A percentile compares a stretch with the other conserved stretches of the same genome.
Evolutionary conservation across 129 eudicot species (phyloP).

Genomic region (Artemisia tridentata): DNA sequence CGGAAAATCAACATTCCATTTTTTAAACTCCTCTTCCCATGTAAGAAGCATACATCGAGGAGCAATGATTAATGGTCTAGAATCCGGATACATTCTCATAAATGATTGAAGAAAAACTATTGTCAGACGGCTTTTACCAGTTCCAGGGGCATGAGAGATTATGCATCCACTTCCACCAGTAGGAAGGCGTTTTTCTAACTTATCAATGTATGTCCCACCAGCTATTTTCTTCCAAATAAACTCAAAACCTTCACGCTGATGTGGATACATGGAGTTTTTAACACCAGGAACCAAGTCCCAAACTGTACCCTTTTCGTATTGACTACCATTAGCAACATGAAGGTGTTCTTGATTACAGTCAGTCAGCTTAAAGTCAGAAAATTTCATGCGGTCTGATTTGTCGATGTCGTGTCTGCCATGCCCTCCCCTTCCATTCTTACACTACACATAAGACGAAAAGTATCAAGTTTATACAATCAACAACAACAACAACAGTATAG

Average conservation of each 20-base stretch:
- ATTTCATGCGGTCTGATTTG: slow-evolving; percentile 1
- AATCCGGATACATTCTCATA: slow-evolving; percentile 47
- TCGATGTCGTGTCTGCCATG: slow-evolving; percentile 29
- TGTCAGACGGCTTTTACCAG: slow-evolving; percentile 73
- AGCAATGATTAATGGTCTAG: slow-evolving; percentile 54
- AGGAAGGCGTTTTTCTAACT: slow-evolving; percentile 29
- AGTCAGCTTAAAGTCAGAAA: slow-evolving; percentile 21
- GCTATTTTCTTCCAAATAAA: slow-evolving; percentile 67
- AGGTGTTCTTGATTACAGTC: slow-evolving; percentile 10
- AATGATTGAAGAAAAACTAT: slow-evolving; percentile 48
- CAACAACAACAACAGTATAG: too few species aligned
- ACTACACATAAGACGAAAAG: slow-evolving; percentile 25
- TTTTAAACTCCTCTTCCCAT: slow-evolving; percentile 54
- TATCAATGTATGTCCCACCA: slow-evolving; percentile 47
- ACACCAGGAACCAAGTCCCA: slow-evolving; percentile 65
- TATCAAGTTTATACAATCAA: neutral
- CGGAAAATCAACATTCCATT: slow-evolving; percentile 47
- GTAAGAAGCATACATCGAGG: slow-evolving; percentile 56
- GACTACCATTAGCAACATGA: slow-evolving; percentile 9
- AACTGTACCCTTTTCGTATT: slow-evolving; percentile 40
- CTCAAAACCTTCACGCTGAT: slow-evolving; percentile 77
- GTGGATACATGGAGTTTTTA: slow-evolving; percentile 54
- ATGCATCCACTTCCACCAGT: slow-evolving; percentile 68
- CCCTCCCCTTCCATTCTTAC: slow-evolving; percentile 33
- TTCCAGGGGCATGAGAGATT: slow-evolving; percentile 88